Conservation (phyloP, 1,139 yeast species). For the Kodamaea ohmeri region DNA sequence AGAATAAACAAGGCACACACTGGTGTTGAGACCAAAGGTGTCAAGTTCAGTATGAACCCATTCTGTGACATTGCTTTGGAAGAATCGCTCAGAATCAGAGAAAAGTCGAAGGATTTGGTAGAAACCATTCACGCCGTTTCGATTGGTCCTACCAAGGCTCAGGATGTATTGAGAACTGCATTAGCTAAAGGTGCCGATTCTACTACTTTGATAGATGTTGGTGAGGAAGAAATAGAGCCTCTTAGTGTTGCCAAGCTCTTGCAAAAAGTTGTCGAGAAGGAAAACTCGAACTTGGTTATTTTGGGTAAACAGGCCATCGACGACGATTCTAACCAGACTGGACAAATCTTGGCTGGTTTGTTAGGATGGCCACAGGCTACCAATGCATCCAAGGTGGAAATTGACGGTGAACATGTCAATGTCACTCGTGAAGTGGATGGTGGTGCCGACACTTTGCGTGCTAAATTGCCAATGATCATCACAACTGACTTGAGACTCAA, state of each 20-base stretch:
- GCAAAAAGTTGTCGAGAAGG: slow-evolving; percentile 66
- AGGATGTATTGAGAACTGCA: slow-evolving; percentile 84
- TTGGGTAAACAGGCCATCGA: slow-evolving; percentile 97
- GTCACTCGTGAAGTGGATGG: slow-evolving; percentile 95
- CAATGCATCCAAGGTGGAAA: slow-evolving; percentile 83
- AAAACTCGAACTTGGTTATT: slow-evolving; percentile 72
- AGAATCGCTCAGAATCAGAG: slow-evolving; percentile 81
- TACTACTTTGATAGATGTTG: slow-evolving; percentile 78
- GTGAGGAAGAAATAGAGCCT: slow-evolving; percentile 79
- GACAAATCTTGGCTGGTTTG: slow-evolving; percentile 93
- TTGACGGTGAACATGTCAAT: slow-evolving; percentile 58
- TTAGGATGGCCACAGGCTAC: slow-evolving; percentile 98
- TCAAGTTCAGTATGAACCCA: slow-evolving; percentile 91
- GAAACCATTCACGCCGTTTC: slow-evolving; percentile 89
- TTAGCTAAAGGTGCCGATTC: slow-evolving; percentile 93
- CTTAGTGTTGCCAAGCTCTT: slow-evolving; percentile 84
- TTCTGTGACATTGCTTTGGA: slow-evolving; percentile 96
- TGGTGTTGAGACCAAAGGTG: slow-evolving; percentile 87
- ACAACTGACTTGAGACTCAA: slow-evolving; percentile 93
- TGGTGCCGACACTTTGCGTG: slow-evolving; percentile 80
- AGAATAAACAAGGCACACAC: slow-evolving; percentile 84
- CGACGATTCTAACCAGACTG: slow-evolving; percentile 94
- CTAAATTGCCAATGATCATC: slow-evolving; percentile 78
- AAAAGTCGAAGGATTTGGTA: slow-evolving; percentile 65
- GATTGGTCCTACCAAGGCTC: slow-evolving; percentile 84